Conservation (phyloP, 306 rosid genomes). For the Gillenia trifoliata region DNA sequence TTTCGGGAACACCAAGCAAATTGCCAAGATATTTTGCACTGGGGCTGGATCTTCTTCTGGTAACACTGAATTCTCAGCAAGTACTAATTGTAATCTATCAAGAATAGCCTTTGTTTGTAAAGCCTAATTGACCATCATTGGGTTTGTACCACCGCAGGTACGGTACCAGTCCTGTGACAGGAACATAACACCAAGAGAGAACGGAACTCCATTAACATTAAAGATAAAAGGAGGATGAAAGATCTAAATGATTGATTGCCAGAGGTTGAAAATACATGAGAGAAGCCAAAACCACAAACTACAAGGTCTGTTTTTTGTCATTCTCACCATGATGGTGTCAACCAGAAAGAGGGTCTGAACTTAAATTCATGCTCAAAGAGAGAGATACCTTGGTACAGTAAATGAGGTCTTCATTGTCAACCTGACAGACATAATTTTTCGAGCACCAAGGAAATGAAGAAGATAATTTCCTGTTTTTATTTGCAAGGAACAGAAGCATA, state of each 20-base stretch:
- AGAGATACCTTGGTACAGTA: slow-evolving; percentile 36
- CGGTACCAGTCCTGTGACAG: slow-evolving; percentile 31
- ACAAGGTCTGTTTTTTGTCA: neutral
- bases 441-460: slow-evolving; percentile 33
- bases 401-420: slow-evolving; percentile 30
- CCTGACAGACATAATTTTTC: slow-evolving; percentile 26
- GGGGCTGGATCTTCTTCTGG: slow-evolving; percentile 30
- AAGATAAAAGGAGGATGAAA: neutral
- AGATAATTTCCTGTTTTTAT: slow-evolving; percentile 28
- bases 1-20: slow-evolving; percentile 24
- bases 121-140: slow-evolving; percentile 30
- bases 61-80: slow-evolving; percentile 29
- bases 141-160: slow-evolving; percentile 16
- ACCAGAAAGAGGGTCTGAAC: neutral
- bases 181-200: slow-evolving; percentile 4
- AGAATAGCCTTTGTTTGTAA: slow-evolving; percentile 31
- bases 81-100: slow-evolving; percentile 24
- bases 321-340: neutral
- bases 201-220: slow-evolving; percentile 5
- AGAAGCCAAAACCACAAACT: slow-evolving; percentile 9
- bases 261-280: neutral
- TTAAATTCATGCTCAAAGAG: neutral
- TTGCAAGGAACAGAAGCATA: slow-evolving; percentile 1
- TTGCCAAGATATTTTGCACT: slow-evolving; percentile 25
- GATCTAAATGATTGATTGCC: neutral